phyloP scores from a whole-genome alignment of 139 green algal genomes.

The Chlorella sp. region DNA sequence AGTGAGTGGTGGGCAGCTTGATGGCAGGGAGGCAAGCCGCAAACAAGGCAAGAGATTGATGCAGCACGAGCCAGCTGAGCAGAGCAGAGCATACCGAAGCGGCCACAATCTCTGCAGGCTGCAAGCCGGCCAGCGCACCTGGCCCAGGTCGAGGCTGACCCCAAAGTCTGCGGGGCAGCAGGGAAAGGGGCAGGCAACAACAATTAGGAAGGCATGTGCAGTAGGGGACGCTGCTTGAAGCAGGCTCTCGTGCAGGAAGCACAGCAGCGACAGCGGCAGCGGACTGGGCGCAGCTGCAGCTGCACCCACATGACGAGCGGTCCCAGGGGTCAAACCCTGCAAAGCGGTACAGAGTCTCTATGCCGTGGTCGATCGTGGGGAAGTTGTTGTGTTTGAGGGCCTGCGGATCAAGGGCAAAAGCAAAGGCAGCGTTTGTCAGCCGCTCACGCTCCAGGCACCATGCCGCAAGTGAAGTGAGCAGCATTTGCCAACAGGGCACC shows the following conservation, averaged over 20 bases:
- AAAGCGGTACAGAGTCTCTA: constrained; percentile 36
- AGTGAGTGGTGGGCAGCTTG: not conserved
- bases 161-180: constrained; percentile 43
- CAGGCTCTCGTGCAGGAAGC: too few species aligned
- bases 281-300: too few species aligned
- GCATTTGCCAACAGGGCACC: too few species aligned
- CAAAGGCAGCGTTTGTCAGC: too few species aligned
- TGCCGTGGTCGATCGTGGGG: constrained; percentile 38
- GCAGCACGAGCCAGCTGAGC: too few species aligned
- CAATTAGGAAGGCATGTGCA: too few species aligned
- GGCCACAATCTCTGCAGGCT: not conserved
- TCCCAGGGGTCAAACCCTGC: constrained; percentile 31
- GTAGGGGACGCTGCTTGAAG: too few species aligned
- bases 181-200: too few species aligned
- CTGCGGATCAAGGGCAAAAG: not conserved
- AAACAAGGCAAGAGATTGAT: not conserved
- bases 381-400: constrained; percentile 50
- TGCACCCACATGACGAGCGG: constrained; percentile 1
- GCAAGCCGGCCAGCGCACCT: not conserved
- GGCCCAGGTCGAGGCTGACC: constrained; percentile 34
- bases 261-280: too few species aligned
- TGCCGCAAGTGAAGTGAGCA: too few species aligned
- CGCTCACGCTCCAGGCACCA: too few species aligned
- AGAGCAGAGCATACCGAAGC: too few species aligned
- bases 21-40: not conserved